These are phyloP conservation scores for Fusarium chaquense DNA, from an alignment of 2,329 filamentous ascomycete genomes.

Conservation along the genomic window DNA sequence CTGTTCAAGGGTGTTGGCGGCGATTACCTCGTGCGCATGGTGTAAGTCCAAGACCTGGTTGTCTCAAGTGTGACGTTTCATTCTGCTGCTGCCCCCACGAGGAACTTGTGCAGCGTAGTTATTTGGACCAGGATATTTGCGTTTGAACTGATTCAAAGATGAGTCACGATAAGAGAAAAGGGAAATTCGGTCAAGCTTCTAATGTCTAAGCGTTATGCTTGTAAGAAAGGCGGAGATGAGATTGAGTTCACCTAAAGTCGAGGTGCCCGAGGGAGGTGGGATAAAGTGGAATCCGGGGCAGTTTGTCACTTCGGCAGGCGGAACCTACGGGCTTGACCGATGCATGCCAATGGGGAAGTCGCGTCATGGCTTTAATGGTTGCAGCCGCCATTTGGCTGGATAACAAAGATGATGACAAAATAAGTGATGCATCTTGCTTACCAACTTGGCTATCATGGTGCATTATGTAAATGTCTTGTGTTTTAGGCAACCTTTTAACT, in stretches of 20 bases:
- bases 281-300: slow-evolving; percentile 2
- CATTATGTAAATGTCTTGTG: slow-evolving; percentile 35
- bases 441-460: slow-evolving; percentile 11
- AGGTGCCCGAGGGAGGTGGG: slow-evolving; percentile 8
- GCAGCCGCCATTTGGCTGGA: slow-evolving; percentile 26
- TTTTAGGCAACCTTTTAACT: slow-evolving; percentile 32
- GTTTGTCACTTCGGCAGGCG: slow-evolving; percentile 13
- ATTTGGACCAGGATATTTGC: slow-evolving; percentile 16
- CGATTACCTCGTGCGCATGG: slow-evolving; percentile 14
- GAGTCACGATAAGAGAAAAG: slow-evolving; percentile 31
- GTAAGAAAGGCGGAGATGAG: slow-evolving; percentile 39
- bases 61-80: slow-evolving; percentile 40
- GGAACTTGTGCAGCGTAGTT: slow-evolving; percentile 4
- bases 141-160: slow-evolving; percentile 2
- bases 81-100: slow-evolving; percentile 34
- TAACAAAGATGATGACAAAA: slow-evolving; percentile 29
- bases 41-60: slow-evolving; percentile 20
- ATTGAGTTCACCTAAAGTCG: background rate
- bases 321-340: slow-evolving; percentile 44
- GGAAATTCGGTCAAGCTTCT: slow-evolving; percentile 14
- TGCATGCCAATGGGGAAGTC: slow-evolving; percentile 41
- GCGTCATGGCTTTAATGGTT: slow-evolving; percentile 35
- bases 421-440: slow-evolving; percentile 7
- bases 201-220: slow-evolving; percentile 11
- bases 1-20: slow-evolving; percentile 3